Conservation (phyloP, 768 basidiomycete species). For the Symmetrospora coprosmae region DNA sequence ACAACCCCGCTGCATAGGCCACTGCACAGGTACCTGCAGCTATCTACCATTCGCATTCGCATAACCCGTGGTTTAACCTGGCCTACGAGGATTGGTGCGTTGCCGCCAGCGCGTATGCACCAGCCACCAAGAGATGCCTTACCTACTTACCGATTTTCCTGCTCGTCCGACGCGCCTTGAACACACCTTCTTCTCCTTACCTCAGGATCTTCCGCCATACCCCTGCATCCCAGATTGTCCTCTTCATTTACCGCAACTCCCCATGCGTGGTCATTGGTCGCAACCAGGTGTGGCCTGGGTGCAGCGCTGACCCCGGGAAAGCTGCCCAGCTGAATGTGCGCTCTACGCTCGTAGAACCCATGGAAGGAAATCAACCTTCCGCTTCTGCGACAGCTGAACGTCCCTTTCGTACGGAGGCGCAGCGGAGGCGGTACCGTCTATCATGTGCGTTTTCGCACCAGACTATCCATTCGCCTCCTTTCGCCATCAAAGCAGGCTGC, state of each 20-base stretch:
- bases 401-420: conserved; percentile 67
- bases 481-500: background rate
- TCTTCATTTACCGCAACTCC: conserved; percentile 71
- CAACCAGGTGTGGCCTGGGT: conserved; percentile 55
- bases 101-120: no score
- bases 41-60: conserved; percentile 52
- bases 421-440: conserved; percentile 95
- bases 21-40: no score
- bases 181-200: background rate
- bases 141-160: no score
- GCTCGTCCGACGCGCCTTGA: no score
- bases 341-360: conserved; percentile 53
- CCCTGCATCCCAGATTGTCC: conserved; percentile 50
- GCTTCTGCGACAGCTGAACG: conserved; percentile 43
- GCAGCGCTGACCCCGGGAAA: no score
- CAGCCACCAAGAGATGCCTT: no score
- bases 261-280: conserved; percentile 88
- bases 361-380: conserved; percentile 88
- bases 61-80: conserved; percentile 76
- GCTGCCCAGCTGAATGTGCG: background rate
- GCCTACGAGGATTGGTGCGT: conserved; percentile 76
- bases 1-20: no score
- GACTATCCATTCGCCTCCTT: background rate
- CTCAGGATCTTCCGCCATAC: conserved; percentile 67
- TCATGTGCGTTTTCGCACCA: conserved; percentile 50